phyloP scores from a whole-genome alignment of 345 rosid genomes.

The Arabidopsis suecica region DNA sequence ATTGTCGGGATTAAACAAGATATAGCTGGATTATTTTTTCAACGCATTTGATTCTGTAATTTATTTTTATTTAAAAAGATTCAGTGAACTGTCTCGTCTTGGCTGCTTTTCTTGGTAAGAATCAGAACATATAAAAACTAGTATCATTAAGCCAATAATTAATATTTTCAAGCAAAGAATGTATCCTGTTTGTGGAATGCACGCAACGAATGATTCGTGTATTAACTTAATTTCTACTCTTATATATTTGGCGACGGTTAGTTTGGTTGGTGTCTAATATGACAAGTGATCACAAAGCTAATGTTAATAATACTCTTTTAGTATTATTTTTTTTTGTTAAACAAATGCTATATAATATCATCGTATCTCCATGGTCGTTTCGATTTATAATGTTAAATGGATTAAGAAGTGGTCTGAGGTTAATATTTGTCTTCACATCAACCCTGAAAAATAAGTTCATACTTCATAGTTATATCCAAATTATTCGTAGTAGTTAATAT shows the following conservation, averaged over 20 bases:
- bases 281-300: neutral
- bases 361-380: too few species aligned
- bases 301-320: neutral
- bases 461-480: too few species aligned
- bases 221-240: too few species aligned
- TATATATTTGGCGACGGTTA: neutral
- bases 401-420: too few species aligned
- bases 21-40: neutral
- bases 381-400: too few species aligned
- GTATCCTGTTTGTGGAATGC: slow-evolving; percentile 28
- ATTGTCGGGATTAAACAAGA: neutral
- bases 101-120: too few species aligned
- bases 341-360: too few species aligned
- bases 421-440: too few species aligned
- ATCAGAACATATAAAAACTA: neutral
- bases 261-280: neutral
- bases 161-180: slow-evolving; percentile 12
- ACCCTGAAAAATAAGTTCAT: too few species aligned
- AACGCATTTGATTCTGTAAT: slow-evolving; percentile 12
- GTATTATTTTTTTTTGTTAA: too few species aligned
- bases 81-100: neutral
- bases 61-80: neutral
- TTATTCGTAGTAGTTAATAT: too few species aligned
- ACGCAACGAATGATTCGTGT: slow-evolving; percentile 3
- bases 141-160: neutral